These are phyloP conservation scores for Karstenula rhodostoma DNA, from an alignment of 2,329 filamentous ascomycete genomes.

Conservation along the genomic window DNA sequence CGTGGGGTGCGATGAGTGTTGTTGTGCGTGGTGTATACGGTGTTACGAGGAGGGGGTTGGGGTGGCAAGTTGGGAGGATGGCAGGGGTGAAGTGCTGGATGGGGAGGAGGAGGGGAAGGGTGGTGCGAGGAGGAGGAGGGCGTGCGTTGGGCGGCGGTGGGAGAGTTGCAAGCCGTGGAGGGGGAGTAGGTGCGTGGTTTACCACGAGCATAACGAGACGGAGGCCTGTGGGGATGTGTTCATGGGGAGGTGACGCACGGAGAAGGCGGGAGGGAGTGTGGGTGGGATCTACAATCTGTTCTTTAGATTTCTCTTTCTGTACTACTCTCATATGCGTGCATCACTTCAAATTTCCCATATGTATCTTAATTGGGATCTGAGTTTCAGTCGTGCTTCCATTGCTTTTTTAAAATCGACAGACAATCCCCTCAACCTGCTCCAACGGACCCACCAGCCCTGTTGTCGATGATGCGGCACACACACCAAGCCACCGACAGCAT, in stretches of 20 bases:
- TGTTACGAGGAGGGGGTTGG: conserved; percentile 48
- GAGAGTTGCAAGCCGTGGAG: conserved; percentile 50
- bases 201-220: conserved; percentile 51
- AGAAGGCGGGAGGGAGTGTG: background rate
- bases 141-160: conserved; percentile 40
- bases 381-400: too few relatives aligned
- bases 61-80: conserved; percentile 43
- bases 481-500: too few relatives aligned
- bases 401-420: too few relatives aligned
- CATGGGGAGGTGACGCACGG: conserved; percentile 30
- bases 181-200: conserved; percentile 44
- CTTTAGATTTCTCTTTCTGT: background rate
- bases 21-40: conserved; percentile 50
- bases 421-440: too few relatives aligned
- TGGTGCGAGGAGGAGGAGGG: conserved; percentile 36
- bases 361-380: too few relatives aligned
- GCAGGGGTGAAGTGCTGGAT: conserved; percentile 34
- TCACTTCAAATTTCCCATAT: background rate
- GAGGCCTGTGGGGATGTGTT: conserved; percentile 44
- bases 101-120: conserved; percentile 26
- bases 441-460: too few relatives aligned
- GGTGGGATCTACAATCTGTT: background rate
- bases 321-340: background rate
- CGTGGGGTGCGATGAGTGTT: conserved; percentile 53
- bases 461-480: too few relatives aligned